Conservation (phyloP, 2,329 filamentous ascomycete species). For the Penicillium sp. region DNA sequence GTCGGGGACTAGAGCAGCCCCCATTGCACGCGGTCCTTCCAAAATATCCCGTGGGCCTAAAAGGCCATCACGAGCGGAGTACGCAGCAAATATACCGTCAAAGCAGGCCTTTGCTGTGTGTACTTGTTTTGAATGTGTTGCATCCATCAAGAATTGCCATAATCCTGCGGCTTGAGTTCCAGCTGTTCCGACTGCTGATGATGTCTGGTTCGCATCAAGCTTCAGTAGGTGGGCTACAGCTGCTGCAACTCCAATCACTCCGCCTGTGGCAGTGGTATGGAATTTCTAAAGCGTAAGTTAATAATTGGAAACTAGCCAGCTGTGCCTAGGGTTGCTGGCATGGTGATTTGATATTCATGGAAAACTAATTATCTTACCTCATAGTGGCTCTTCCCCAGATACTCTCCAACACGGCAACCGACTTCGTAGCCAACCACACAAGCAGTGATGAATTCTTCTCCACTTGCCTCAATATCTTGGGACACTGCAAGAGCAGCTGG, state of each 20-base stretch:
- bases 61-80: slow-evolving; percentile 25
- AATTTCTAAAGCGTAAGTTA: slow-evolving; percentile 18
- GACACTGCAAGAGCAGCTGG: slow-evolving; percentile 30
- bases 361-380: slow-evolving; percentile 16
- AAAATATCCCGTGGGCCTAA: slow-evolving; percentile 28
- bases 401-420: slow-evolving; percentile 29
- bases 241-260: slow-evolving; percentile 29
- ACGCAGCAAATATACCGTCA: slow-evolving; percentile 31
- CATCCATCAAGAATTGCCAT: slow-evolving; percentile 32
- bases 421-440: slow-evolving; percentile 34
- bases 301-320: not conserved
- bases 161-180: slow-evolving; percentile 33
- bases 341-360: not conserved
- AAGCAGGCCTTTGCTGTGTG: slow-evolving; percentile 33
- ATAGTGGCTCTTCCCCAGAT: slow-evolving; percentile 30
- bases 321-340: not conserved
- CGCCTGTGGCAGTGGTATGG: slow-evolving; percentile 26
- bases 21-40: slow-evolving; percentile 29
- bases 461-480: slow-evolving; percentile 26
- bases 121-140: slow-evolving; percentile 31
- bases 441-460: slow-evolving; percentile 29
- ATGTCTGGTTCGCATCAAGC: slow-evolving; percentile 19
- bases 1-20: slow-evolving; percentile 21
- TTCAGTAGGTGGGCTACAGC: slow-evolving; percentile 24
- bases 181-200: slow-evolving; percentile 30